These are phyloP conservation scores for Begonia loranthoides DNA, from an alignment of 306 rosid genomes.

Conservation along the genomic window DNA sequence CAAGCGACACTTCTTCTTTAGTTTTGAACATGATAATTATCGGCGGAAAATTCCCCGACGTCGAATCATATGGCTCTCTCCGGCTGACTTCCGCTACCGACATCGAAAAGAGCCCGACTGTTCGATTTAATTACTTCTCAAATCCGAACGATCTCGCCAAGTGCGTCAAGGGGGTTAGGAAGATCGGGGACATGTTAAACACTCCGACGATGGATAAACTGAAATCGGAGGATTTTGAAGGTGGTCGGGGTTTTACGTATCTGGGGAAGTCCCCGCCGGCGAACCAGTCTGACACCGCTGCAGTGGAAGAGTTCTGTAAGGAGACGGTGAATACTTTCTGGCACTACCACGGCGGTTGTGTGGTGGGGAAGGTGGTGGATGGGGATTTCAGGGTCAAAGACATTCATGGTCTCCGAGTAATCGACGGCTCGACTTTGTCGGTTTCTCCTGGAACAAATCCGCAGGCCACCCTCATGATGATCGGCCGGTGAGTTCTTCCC, in stretches of 20 bases:
- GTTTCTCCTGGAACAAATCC: conserved; percentile 21
- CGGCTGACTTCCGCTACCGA: not conserved
- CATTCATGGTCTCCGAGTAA: conserved; percentile 8
- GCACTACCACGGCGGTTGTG: conserved; percentile 25
- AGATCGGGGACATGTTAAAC: not conserved
- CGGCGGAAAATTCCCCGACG: not conserved
- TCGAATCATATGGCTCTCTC: not conserved
- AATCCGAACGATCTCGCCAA: conserved; percentile 1
- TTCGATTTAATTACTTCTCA: conserved; percentile 5
- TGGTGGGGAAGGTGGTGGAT: conserved; percentile 19
- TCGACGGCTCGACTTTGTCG: conserved; percentile 9
- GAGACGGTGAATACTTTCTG: conserved; percentile 9
- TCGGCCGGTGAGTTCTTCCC: conserved; percentile 11
- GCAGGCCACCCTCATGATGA: conserved; percentile 20
- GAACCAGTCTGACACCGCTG: not conserved
- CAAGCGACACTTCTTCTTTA: not conserved
- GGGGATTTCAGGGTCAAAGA: conserved; percentile 12
- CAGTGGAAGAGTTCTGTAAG: conserved; percentile 3
- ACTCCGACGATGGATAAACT: conserved; percentile 1
- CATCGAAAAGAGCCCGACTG: not conserved
- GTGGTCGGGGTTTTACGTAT: not conserved
- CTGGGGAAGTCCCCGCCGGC: conserved; percentile 1
- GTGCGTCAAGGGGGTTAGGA: conserved; percentile 4
- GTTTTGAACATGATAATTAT: not conserved
- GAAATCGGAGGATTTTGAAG: not conserved